Evolutionary conservation across 306 rosid species (phyloP), one percentile per base, ranked within the genome.

Genomic region (Cucumis melo): DNA sequence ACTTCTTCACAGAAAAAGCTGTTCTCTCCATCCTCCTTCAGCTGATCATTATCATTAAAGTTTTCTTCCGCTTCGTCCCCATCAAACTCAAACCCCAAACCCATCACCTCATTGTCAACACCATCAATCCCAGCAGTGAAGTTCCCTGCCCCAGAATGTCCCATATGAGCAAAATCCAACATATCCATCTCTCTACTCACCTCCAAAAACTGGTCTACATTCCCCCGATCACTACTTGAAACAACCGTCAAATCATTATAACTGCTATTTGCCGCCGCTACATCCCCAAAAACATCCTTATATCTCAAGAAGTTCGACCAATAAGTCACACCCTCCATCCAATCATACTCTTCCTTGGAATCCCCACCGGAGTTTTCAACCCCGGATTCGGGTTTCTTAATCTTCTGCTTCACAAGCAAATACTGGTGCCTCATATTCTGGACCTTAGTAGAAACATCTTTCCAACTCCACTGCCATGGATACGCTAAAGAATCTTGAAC

Each of bases 381-480:
- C 2, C 82, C 77, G 2, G 86, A 76, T 36, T 90, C 96, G 0
- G 88, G 91, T 73, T 90, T 91, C 90, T 91, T 94, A 64, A 94
- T 87, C 90, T 94, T 94, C 88, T 94, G 98, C 87, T 94, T 91
- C 46, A 91, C 98, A 44, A 94, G 92, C 78, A 91, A 56, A 84
- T 90, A 94, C 85, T 94, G 98, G 59, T 94, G 98, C 88, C 98
- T 78, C 97, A 94, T 94, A 80, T 94, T 94, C 88, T 94, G 98
- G 34, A 94, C 98, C 88, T 94, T 91, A 21, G 98, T 94, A 39
- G 97, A 91, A 51, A 91, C 97, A 51, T 94, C 98, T 83, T 94
- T 94, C 98, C 98, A 94, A 21, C 86, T 85, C 98, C 98, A 94
- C 39, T 87, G 97, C 98, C 98, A 91, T 72, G 97, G 98, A 73